Evolutionary conservation across 768 basidiomycete species (phyloP).

Genomic region (Exidia glandulosa): DNA sequence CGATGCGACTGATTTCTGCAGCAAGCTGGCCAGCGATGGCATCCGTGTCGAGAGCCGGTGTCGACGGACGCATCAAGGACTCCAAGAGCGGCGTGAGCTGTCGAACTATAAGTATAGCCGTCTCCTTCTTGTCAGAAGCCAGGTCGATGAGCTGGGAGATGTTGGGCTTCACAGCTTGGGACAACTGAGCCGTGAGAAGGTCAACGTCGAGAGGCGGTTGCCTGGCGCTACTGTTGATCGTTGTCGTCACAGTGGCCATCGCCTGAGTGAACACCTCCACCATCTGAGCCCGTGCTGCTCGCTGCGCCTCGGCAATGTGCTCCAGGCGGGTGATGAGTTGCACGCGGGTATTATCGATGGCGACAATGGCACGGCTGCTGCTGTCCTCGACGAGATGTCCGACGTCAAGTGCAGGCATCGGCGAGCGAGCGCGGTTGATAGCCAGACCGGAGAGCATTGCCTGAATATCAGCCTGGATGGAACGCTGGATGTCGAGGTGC

Average conservation of each 20-base stretch:
- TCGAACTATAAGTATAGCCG: conserved; percentile 70
- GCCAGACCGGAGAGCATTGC: neutral
- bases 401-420: conserved; percentile 6
- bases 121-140: conserved; percentile 81
- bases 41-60: conserved; percentile 37
- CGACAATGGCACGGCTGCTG: conserved; percentile 42
- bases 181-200: conserved; percentile 56
- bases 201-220: conserved; percentile 71
- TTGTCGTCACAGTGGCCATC: conserved; percentile 44
- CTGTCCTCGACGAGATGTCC: conserved; percentile 42
- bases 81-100: conserved; percentile 58
- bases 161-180: conserved; percentile 81
- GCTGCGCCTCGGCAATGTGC: conserved; percentile 28
- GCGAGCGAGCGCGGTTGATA: conserved; percentile 1
- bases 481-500: conserved; percentile 1
- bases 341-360: conserved; percentile 50
- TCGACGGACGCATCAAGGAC: conserved; percentile 19
- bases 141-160: conserved; percentile 83
- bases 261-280: conserved; percentile 50
- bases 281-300: conserved; percentile 35
- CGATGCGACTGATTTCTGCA: conserved; percentile 56
- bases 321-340: conserved; percentile 48
- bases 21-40: conserved; percentile 48
- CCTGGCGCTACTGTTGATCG: conserved; percentile 49
- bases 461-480: conserved; percentile 8